Percentiles rank a stretch among this genome's conserved stretches.
phyloP scores from a whole-genome alignment of 2,329 filamentous ascomycete species.

The Trichoderma koningii region DNA sequence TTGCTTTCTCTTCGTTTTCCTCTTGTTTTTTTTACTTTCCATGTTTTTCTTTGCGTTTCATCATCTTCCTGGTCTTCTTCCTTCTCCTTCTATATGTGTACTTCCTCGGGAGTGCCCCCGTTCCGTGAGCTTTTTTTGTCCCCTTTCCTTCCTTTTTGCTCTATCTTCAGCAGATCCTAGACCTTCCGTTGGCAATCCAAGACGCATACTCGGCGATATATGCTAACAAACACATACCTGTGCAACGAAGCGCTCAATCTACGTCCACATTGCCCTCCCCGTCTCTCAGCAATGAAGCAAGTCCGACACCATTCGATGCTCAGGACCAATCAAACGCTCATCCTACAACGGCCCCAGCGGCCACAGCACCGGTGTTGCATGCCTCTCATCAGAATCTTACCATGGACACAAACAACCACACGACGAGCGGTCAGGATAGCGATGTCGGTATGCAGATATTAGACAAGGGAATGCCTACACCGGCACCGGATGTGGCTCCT shows the following conservation, averaged over 20 bases:
- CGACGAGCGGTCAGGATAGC: not conserved
- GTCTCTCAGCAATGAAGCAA: constrained; percentile 62
- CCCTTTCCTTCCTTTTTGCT: not conserved
- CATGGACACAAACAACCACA: not conserved
- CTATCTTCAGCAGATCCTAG: no score
- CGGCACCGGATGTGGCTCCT: not conserved
- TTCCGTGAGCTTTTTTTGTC: not conserved
- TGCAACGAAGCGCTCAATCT: constrained; percentile 29
- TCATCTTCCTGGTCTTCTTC: no score
- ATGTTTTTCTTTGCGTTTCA: not conserved
- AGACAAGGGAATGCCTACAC: not conserved
- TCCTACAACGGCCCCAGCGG: not conserved
- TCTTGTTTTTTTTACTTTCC: not conserved
- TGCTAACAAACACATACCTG: not conserved
- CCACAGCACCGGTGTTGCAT: not conserved
- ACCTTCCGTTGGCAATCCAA: not conserved
- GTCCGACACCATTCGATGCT: constrained; percentile 40
- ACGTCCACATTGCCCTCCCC: constrained; percentile 60
- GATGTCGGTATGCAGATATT: not conserved
- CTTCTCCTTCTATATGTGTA: no score
- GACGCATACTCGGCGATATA: not conserved
- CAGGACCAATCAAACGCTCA: not conserved
- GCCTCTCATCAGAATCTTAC: not conserved
- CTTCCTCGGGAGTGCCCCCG: no score
- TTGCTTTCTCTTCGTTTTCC: no score